A percentile compares a stretch with the other conserved stretches of the same genome.
Evolutionary conservation across 225 moss, liverwort and hornwort genomes (phyloP).

Genomic region (Physcomitrium patens): DNA sequence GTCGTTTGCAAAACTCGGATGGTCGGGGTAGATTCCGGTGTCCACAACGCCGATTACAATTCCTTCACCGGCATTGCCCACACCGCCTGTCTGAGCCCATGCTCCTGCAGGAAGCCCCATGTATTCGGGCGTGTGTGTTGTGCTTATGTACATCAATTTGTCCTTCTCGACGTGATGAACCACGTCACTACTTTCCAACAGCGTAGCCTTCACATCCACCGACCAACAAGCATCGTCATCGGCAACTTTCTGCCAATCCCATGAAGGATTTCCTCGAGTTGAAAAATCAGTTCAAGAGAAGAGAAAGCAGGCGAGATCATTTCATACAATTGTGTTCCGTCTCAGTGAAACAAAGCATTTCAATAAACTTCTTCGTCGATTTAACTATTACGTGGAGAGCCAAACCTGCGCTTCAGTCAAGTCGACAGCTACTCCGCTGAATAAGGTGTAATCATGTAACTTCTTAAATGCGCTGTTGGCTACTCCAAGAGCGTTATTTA

Average conservation of each 20-base stretch:
- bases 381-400: neutral
- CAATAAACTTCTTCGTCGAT: neutral
- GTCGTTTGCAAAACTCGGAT: constrained; percentile 52
- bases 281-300: neutral
- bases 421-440: constrained; percentile 40
- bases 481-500: constrained; percentile 38
- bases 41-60: constrained; percentile 56
- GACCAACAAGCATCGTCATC: neutral
- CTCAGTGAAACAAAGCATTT: neutral
- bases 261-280: neutral
- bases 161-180: constrained; percentile 36
- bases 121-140: constrained; percentile 46
- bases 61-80: constrained; percentile 43
- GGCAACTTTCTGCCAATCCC: neutral
- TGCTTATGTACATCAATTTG: constrained; percentile 26
- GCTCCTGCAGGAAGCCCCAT: constrained; percentile 45
- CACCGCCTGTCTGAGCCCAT: constrained; percentile 41
- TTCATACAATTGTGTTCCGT: no score
- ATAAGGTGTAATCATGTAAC: constrained; percentile 42
- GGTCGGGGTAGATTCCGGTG: constrained; percentile 53
- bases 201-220: constrained; percentile 36
- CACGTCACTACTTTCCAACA: constrained; percentile 25
- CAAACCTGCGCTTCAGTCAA: constrained; percentile 41
- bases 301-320: neutral
- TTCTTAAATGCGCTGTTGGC: constrained; percentile 14